Base-by-base conservation (phyloP, 345 rosid species). In the Populus davidiana region DNA sequence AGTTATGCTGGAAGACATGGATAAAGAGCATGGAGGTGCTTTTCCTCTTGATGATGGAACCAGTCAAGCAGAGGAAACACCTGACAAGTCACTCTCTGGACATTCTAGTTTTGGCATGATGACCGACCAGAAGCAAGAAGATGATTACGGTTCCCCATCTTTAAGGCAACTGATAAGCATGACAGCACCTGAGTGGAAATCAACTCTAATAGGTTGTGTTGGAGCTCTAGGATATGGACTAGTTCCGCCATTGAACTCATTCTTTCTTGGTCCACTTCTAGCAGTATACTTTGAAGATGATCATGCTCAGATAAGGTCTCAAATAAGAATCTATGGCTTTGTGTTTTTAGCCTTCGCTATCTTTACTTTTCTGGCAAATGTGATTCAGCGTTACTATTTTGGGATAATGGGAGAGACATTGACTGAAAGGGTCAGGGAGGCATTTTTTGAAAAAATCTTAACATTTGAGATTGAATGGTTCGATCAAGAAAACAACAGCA, bases 391-490 rank as follows among this genome's bases (percentile, higher is more conserved):
- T 80, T 83, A 87, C 78, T 69, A 77, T 81, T 79, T 85, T 1
- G 83, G 80, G 8, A 50, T 79, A 56, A 81, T 87, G 86, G 87
- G 89, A 25, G 78, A 77, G 63, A 25, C 29, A 20, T 63, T 85
- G 36, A 82, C 73, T 5, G 83, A 75, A 75, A 79, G 81, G 61
- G 75, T 82, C 5, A 72, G 86, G 54, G 83, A 78, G 67, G 59
- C 13, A 17, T 62, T 87, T 23, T 74, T 85, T 25, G 69, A 31
- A 10, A 85, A 83, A 78, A 76, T 85, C 41, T 50, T 83, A 21
- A 79, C 82, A 0, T 81, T 87, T 47, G 85, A 85, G 85, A 50
- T 81, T 6, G 87, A 74, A 20, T 83, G 87, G 86, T 87, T 81
- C 36, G 87, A 87, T 80, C 64, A 73, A 66, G 86, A 83, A 62